Evolutionary conservation across 2,329 filamentous ascomycete species (phyloP), one percentile per base, ranked within the genome.

Genomic region (Huntiella savannae): DNA sequence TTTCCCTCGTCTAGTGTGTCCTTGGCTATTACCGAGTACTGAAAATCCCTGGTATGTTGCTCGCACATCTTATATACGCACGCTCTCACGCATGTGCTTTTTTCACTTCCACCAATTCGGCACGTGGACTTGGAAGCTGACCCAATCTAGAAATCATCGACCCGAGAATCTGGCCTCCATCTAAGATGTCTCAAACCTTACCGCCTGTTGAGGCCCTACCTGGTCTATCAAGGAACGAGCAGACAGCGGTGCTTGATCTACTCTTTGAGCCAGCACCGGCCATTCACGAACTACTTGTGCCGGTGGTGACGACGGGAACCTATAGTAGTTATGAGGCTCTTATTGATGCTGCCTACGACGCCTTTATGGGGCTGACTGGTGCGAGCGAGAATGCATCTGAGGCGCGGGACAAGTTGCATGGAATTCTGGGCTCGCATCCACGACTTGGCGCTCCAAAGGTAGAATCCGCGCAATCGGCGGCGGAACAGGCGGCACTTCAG

Each of bases 261-360:
- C 77, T 94, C 49, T 94, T 95, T 61, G 87, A 95, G 59, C 82
- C 83, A 12, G 86, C 79, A 46, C 65, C 71, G 0, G 73, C 78
- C 43, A 74, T 95, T 1, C 84, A 88, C 60, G 67, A 70, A 10
- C 68, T 91, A 11, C 73, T 82, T 12, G 59, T 83, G 4, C 81
- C 82, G 2, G 63, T 79, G 2, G 66, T 92, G n/a, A 67, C 66
- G 36, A 55, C 59, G 1, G 55, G 55, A 7, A 59, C 65, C 1
- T 87, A 84, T 59, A 54, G 63, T 1, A 77, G 75, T 19, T 95
- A 94, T 60, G 52, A 66, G 5, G 68, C 74, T 33, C 68, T 94
- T 5, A 79, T 93, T 55, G 66, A 72, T 40, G 69, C 73, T 38
- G 69, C 91, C 37, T 73, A 77, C 13, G 57, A 66, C 7, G 70